Base-by-base conservation (phyloP, 2,329 filamentous ascomycete genomes). In the Neofusicoccum sp. region DNA sequence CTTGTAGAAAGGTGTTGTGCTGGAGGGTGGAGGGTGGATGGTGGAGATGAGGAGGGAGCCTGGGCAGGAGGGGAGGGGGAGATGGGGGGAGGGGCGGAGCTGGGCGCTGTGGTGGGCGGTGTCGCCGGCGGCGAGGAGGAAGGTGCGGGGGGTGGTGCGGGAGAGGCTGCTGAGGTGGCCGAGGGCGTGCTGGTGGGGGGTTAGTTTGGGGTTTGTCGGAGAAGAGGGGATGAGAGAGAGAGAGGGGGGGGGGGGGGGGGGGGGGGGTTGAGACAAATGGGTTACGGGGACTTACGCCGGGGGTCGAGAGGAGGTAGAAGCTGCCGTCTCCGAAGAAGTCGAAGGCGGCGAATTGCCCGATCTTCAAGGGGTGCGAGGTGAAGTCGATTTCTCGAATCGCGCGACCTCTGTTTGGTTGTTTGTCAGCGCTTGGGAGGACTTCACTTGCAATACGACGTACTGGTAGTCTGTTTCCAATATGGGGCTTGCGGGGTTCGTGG, bases 311-410 rank as follows among this genome's bases (percentile, higher is more conserved):
- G 2, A 86, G 73, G 65, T 84, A 85, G 64, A 86, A 83, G 28
- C 74, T 79, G 1, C 82, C 83, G 65, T 86, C 83, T 3, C 78
- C 78, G 60, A 84, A 86, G 65, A 79, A 85, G 66, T 86, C 83
- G 26, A 75, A 70, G 2, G 80, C 80, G 30, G 72, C 65, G 65
- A 81, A 82, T 7, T 74, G 67, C 1, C 79, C 80, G 20, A 82
- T 78, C 9, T 33, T 24, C n/a, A 56, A 38, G 38, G 36, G 36
- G 38, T 56, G 51, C 1, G 36, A 8, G 33, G 73, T 65, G 65
- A 82, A 82, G 1, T 48, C 45, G 33, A 71, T 63, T 47, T 71
- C 70, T 14, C 65, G 65, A 9, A 72, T 51, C 11, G 60, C 62
- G 8, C 70, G 61, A 40, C 66, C 63, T 3, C 59, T 63, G 61